Evolutionary conservation across 192 early-diverging fungal genomes (phyloP).

Genomic region (Mortierella hygrophila): DNA sequence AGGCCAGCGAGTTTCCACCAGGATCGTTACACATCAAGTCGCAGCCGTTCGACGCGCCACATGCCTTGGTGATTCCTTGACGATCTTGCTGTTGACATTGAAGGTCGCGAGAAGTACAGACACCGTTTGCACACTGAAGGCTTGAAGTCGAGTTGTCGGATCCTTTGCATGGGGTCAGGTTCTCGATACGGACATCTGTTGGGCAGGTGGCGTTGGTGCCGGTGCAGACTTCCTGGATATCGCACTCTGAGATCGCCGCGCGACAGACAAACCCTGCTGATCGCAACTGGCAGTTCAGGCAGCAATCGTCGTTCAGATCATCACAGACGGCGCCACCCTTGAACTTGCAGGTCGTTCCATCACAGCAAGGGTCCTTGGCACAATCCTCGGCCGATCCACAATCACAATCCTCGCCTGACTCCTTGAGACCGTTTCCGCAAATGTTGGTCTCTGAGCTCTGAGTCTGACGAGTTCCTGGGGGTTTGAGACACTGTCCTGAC

Average conservation of each 20-base stretch:
- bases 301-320: slow-evolving; percentile 89
- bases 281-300: slow-evolving; percentile 75
- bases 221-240: slow-evolving; percentile 81
- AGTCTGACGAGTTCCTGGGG: slow-evolving; percentile 42
- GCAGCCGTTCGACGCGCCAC: slow-evolving; percentile 73
- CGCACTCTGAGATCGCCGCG: slow-evolving; percentile 81
- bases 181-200: slow-evolving; percentile 69
- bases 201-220: slow-evolving; percentile 82
- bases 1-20: slow-evolving; percentile 24
- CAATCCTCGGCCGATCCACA: slow-evolving; percentile 80
- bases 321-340: slow-evolving; percentile 80
- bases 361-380: slow-evolving; percentile 84
- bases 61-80: slow-evolving; percentile 66
- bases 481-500: slow-evolving; percentile 42
- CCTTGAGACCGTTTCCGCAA: slow-evolving; percentile 95
- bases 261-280: slow-evolving; percentile 77
- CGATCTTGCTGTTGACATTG: slow-evolving; percentile 74
- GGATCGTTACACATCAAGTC: slow-evolving; percentile 75
- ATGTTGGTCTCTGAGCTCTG: slow-evolving; percentile 66
- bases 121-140: slow-evolving; percentile 75
- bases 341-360: slow-evolving; percentile 85
- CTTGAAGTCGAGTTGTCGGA: slow-evolving; percentile 47
- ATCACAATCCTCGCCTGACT: slow-evolving; percentile 93
- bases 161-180: slow-evolving; percentile 73
- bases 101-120: slow-evolving; percentile 80